phyloP scores from a whole-genome alignment of 495 filamentous ascomycete species.

The Tuber umbilicatum region DNA sequence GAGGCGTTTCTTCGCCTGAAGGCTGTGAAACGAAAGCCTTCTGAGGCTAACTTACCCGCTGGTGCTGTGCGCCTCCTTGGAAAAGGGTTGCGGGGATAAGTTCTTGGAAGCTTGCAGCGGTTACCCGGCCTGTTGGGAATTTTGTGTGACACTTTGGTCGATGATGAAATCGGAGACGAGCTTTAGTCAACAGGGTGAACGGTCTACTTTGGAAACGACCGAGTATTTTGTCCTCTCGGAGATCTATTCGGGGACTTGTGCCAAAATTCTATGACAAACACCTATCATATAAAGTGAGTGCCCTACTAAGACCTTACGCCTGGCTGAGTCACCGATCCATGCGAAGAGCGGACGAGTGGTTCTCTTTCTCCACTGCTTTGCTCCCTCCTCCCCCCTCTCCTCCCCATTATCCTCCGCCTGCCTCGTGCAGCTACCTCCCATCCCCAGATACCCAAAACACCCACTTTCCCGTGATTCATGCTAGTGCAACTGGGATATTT shows the following conservation, averaged over 20 bases:
- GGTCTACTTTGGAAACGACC: not conserved
- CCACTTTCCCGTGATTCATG: not conserved
- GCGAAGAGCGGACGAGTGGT: not conserved
- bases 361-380: not conserved
- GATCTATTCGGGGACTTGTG: not conserved
- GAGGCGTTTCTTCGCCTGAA: not conserved
- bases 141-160: not conserved
- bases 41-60: not conserved
- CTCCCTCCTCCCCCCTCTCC: not conserved
- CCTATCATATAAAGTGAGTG: not conserved
- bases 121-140: conserved; percentile 1
- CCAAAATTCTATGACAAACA: not conserved
- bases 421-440: not conserved
- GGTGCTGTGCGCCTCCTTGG: too few species aligned
- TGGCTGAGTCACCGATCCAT: not conserved
- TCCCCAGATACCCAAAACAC: not conserved
- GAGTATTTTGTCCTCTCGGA: not conserved
- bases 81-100: not conserved
- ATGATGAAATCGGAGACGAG: not conserved
- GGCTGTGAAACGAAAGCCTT: not conserved
- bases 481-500: not conserved
- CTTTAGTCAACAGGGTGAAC: not conserved
- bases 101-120: not conserved
- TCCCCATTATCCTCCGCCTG: not conserved
- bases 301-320: not conserved